Percentiles rank a stretch among this genome's conserved stretches.
phyloP scores from a whole-genome alignment of 1,284 basidiomycete genomes.

The Tilletia indica region DNA sequence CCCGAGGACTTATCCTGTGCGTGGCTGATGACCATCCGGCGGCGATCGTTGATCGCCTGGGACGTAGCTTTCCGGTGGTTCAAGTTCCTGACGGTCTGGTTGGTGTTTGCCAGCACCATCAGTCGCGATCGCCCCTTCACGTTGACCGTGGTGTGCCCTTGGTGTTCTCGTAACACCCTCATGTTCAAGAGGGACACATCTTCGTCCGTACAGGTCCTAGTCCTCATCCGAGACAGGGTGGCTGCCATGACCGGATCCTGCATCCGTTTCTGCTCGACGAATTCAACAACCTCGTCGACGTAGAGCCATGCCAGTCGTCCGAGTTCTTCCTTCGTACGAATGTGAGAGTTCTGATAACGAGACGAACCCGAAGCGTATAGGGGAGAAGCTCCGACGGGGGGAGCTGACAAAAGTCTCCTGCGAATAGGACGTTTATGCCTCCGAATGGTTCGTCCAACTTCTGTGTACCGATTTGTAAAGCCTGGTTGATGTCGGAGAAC shows the following conservation, averaged over 20 bases:
- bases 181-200: background rate
- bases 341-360: too few relatives aligned
- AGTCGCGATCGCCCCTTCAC: background rate
- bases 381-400: background rate
- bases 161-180: background rate
- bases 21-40: background rate
- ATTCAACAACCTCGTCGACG: background rate
- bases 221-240: background rate
- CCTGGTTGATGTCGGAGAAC: background rate
- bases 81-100: background rate
- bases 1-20: background rate
- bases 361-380: background rate
- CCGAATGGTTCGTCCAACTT: background rate
- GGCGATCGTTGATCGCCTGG: background rate
- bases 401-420: background rate
- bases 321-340: background rate
- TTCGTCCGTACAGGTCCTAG: background rate
- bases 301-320: background rate
- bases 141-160: background rate
- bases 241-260: background rate
- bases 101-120: background rate
- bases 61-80: background rate
- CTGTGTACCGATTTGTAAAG: background rate
- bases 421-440: background rate
- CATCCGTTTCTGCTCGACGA: background rate